Evolutionary conservation across 2,329 filamentous ascomycete genomes (phyloP), one percentile per base, ranked within the genome.

Genomic region (Xylariaceae sp.): DNA sequence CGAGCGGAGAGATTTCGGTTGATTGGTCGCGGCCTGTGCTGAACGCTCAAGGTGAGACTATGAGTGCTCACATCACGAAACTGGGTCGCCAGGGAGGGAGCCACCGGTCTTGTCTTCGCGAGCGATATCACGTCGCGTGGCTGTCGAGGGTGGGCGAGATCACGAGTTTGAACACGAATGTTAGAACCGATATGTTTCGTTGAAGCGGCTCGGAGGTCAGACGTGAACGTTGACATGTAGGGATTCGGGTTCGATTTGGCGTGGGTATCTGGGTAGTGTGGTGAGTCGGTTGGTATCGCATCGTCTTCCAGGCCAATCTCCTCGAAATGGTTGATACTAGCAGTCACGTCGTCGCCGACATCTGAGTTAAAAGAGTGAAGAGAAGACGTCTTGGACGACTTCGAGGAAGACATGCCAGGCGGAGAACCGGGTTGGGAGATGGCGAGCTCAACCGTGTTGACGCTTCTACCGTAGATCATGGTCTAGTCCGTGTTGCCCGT

Each of bases 371-470:
- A 87, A 33, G 92, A 96, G 66, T 88, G 89, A 69, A 94, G 90
- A 46, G 92, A 96, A 4, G 91, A 96, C 24, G 92, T 92, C 75
- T 95, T 96, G 64, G 91, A 96, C 61, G 91, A 95, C 75, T 94
- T 96, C 59, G 91, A 96, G 65, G 79, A 76, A 45, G 89, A 91
- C 76, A 96, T 86, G 68, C 91, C 90, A 60, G 89, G 89, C 56
- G 89, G 89, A 64, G 89, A 91, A 73, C 83, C 85, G 43, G 88
- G 87, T 53, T 70, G 73, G 40, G 73, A 69, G 55, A 73, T 63
- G 75, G 78, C 53, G 76, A 72, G 65, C 62, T 79, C 70, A 71
- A 65, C 59, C 64, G 65, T 67, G 66, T 74, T 71, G 53, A 74
- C 64, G 47, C 62, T 62, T 64, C 66, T 72, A 62, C 74, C 71